phyloP scores from a whole-genome alignment of 257 asterid species.

The Nicotiana noctiflora region DNA sequence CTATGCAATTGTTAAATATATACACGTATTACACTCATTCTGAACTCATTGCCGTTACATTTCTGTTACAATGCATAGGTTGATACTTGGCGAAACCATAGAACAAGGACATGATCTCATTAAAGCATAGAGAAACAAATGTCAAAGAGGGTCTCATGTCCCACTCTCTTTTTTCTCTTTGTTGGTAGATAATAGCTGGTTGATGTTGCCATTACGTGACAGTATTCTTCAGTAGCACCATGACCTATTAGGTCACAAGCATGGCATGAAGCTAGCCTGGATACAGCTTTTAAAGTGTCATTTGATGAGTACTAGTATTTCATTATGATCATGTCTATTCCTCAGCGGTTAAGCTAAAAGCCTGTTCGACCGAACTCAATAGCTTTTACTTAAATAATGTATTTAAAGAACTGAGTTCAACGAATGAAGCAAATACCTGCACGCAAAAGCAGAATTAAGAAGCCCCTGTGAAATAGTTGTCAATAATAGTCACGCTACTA shows the following conservation, averaged over 20 bases:
- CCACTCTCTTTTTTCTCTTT: not conserved
- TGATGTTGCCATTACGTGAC: slow-evolving; percentile 10
- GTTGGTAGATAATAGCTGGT: slow-evolving; percentile 5
- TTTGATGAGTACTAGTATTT: not conserved
- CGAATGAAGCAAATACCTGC: not conserved
- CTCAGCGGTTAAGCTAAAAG: too few species aligned
- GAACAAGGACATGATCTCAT: not conserved
- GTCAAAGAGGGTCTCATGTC: not conserved
- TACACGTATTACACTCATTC: not conserved
- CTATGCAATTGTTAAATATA: not conserved
- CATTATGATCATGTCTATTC: not conserved
- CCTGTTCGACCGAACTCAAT: too few species aligned
- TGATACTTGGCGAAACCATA: not conserved
- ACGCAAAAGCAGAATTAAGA: not conserved
- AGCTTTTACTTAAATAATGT: too few species aligned
- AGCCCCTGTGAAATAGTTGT: not conserved
- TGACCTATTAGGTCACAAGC: slow-evolving; percentile 7
- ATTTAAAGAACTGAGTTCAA: too few species aligned
- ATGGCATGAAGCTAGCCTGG: slow-evolving; percentile 6
- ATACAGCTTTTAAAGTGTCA: slow-evolving; percentile 3
- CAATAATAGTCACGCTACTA: not conserved
- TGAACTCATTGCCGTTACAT: not conserved
- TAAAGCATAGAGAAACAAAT: not conserved
- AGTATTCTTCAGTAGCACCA: not conserved
- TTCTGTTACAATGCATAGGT: not conserved